These are phyloP conservation scores for Trichoderma koningiopsis DNA, from an alignment of 2,329 filamentous ascomycete genomes.

Conservation along the genomic window DNA sequence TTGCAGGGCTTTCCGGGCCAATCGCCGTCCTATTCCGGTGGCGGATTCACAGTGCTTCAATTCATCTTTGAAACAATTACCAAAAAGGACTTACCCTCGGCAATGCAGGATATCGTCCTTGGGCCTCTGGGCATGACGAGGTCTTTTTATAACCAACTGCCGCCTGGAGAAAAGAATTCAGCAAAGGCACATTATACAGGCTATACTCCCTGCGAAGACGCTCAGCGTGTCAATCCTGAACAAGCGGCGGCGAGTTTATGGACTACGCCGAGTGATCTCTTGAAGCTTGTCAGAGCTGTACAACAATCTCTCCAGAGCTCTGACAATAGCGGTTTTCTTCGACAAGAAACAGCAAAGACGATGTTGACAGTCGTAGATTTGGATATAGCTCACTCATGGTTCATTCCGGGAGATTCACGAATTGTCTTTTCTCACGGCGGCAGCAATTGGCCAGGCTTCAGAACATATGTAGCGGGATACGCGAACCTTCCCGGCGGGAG, in stretches of 20 bases:
- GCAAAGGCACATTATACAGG: conserved; percentile 24
- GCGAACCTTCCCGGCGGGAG: neutral
- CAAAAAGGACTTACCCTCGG: conserved; percentile 16
- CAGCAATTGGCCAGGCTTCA: conserved; percentile 29
- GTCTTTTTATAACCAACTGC: conserved; percentile 24
- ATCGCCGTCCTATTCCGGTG: conserved; percentile 25
- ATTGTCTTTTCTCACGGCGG: conserved; percentile 29
- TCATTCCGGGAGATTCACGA: conserved; percentile 11
- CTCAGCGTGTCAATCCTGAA: conserved; percentile 25
- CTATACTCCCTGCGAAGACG: conserved; percentile 13
- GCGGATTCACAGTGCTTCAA: conserved; percentile 28
- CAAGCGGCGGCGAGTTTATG: conserved; percentile 29
- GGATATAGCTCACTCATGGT: conserved; percentile 29
- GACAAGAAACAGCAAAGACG: conserved; percentile 21
- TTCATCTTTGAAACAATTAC: conserved; percentile 27
- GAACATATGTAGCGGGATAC: conserved; percentile 28
- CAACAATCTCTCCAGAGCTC: conserved; percentile 28
- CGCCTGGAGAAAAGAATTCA: conserved; percentile 19
- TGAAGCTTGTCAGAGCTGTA: conserved; percentile 28
- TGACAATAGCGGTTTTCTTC: conserved; percentile 26
- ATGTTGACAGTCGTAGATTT: conserved; percentile 29
- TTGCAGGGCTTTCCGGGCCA: conserved; percentile 25
- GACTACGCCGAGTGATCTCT: conserved; percentile 32
- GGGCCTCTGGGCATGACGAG: conserved; percentile 27
- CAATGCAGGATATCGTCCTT: conserved; percentile 27